phyloP scores from a whole-genome alignment of 2,329 filamentous ascomycete genomes.

The Exophiala spinifera region DNA sequence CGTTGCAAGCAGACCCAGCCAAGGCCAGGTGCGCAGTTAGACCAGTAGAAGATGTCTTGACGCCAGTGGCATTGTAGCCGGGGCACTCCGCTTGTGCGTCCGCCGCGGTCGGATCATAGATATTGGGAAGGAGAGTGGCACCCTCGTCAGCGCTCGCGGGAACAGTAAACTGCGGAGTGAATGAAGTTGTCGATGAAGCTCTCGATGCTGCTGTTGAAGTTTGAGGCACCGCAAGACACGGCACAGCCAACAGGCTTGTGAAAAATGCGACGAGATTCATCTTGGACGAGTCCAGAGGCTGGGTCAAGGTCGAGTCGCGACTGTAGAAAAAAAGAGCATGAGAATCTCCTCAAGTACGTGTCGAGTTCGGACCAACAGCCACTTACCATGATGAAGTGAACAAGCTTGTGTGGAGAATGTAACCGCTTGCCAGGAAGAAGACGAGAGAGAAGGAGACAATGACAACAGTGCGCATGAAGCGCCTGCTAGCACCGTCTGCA shows the following conservation, averaged over 20 bases:
- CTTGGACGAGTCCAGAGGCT: neutral
- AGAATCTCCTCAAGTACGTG: neutral
- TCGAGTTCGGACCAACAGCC: neutral
- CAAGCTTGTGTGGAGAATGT: neutral
- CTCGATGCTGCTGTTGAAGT: slow-evolving; percentile 12
- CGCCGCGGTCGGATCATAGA: slow-evolving; percentile 61
- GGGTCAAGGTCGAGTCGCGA: neutral
- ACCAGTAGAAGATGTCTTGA: slow-evolving; percentile 46
- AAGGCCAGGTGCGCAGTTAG: slow-evolving; percentile 53
- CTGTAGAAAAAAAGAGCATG: slow-evolving; percentile 3
- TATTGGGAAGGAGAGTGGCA: slow-evolving; percentile 57
- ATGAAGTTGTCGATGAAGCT: slow-evolving; percentile 10
- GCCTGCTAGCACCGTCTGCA: neutral
- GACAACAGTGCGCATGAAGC: neutral
- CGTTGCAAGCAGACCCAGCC: slow-evolving; percentile 61
- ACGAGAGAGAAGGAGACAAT: neutral
- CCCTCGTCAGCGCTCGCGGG: slow-evolving; percentile 48
- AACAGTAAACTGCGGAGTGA: slow-evolving; percentile 42
- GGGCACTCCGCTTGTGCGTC: slow-evolving; percentile 63
- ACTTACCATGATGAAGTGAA: neutral
- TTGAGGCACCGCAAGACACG: slow-evolving; percentile 15
- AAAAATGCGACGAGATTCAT: slow-evolving; percentile 16
- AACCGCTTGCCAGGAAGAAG: neutral
- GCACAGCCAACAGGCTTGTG: slow-evolving; percentile 11
- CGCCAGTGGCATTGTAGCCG: slow-evolving; percentile 55